phyloP scores from a whole-genome alignment of 306 rosid species.

The Medicago truncatula region MtrunA17r5.0-ANR NC_053046.1:250501-251000 shows the following conservation, averaged over 20 bases:
- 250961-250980: background rate
- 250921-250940: no score
- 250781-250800: no score
- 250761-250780: no score
- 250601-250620: conserved; percentile 30
- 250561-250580: conserved; percentile 3
- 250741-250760: no score
- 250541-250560: conserved; percentile 1
- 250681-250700: no score
- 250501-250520: background rate
- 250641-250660: conserved; percentile 42
- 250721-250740: no score
- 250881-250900: conserved; percentile 14
- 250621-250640: conserved; percentile 24
- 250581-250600: conserved; percentile 7
- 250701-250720: no score
- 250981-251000: background rate
- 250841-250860: conserved; percentile 27
- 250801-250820: no score
- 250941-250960: background rate
- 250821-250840: background rate
- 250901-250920: background rate
- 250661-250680: conserved; percentile 41
- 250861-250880: conserved; percentile 37
- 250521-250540: background rate